Evolutionary conservation across 768 basidiomycete genomes (phyloP), one percentile per base, ranked within the genome.

Genomic region (Agaricus subrufescens): DNA sequence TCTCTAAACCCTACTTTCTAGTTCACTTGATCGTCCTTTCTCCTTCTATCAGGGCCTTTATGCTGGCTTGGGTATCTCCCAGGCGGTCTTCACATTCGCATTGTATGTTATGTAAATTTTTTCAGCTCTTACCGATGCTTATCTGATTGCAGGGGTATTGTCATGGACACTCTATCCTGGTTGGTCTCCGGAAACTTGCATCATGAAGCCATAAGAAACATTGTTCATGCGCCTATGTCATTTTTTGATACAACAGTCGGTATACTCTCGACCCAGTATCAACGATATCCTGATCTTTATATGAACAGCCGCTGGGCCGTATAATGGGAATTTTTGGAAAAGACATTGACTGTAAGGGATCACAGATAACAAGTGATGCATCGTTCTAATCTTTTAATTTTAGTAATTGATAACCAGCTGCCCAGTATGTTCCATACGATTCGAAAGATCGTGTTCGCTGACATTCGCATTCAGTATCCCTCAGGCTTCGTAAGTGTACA

Each of bases 221-320:
- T 87, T 26, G 83, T 87, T 63, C 77, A 81, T 65, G 87, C 88
- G 0, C 87, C 87, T 0, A 89, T 87, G 84, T 76, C 81, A 1
- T 89, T 89, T 70, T 91, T 90, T 61, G 89, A 91, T 66, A 86
- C 79, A 1, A 85, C 84, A 15, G 81, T 80, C 59, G 60, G 65
- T 51, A 4, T n/a, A 12, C 31, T 25, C 19, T 8, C 3, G 27
- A 5, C 26, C 10, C 27, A 19, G n/a, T 15, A n/a, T 44, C 9
- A 48, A 8, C 46, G 12, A 7, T 25, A 1, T 29, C 27, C n/a
- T 54, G 19, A 51, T 9, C 31, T n/a, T 38, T 8, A 26, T 39
- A 19, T n/a, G 9, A n/a, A 31, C 56, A 82, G 82, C 83, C 83
- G 0, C 73, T 77, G 63, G 85, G 85, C 19, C 79, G 85, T 30